Evolutionary conservation across 208 protist species (phyloP), one percentile per base, ranked within the genome.

Genomic region (Leishmania gerbilli): DNA sequence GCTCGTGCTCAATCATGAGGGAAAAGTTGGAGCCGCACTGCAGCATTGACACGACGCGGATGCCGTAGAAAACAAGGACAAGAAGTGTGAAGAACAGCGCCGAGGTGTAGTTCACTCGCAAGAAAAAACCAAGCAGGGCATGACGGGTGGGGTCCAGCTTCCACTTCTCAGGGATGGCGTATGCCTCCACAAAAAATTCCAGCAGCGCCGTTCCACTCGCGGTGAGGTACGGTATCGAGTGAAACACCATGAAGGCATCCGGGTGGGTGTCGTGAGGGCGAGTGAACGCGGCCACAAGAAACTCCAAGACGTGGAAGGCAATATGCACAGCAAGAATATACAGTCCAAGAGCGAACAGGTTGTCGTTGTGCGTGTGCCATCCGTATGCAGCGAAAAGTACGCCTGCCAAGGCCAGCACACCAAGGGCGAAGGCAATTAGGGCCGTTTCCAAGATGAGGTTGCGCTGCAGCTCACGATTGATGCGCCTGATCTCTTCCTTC

Each of bases 1-100:
- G 84, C 58, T 90, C 67, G 13, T 74, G n/a, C 79, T 97, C 93
- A 68, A 98, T 96, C 27, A 89, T 77, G 56, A 97, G 84, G 1
- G 94, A 96, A 72, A 98, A 98, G 81, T 97, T 97, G 21, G 75
- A 7, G 0, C 91, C 90, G 76, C 94, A 96, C 58, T 98, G 93
- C 47, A 95, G 42, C 92, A 98, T 96, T 42, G 87, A 95, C 45
- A 81, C 71, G 19, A 98, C 87, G 31, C 95, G 93, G 40, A 97
- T 87, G 19, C 72, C 75, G 76, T 97, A 98, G 77, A 92, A 95
- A 47, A 84, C 2, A 17, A 85, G 31, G 19, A 89, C 88, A 21
- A 96, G 75, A 11, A 90, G 0, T 0, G 82, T 89, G 77, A 90
- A 90, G 1, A 92, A 4, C 17, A 87, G 77, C 31, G 80, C 79